Evolutionary conservation across 768 basidiomycete genomes (phyloP).

Genomic region (Tylopilus sp.): DNA sequence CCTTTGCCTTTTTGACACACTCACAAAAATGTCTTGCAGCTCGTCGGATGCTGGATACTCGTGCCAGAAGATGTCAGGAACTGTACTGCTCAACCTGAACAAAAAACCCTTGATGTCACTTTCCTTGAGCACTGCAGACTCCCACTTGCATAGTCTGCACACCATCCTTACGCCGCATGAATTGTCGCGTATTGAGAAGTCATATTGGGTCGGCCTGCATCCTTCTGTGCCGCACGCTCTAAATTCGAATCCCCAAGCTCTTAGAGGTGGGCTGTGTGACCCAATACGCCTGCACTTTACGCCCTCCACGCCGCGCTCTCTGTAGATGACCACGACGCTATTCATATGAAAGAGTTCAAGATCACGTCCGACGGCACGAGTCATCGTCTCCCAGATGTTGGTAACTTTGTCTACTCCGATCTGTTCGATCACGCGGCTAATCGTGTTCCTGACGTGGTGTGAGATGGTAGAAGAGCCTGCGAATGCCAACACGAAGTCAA

Average conservation of each 20-base stretch:
- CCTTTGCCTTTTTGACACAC: no score
- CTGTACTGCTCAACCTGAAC: not conserved
- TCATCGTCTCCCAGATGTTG: no score
- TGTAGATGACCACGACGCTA: no score
- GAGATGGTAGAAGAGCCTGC: no score
- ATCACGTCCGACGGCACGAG: no score
- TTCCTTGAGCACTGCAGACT: rapidly evolving
- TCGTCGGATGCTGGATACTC: not conserved
- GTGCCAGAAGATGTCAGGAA: not conserved
- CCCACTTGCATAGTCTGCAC: not conserved
- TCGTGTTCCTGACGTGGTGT: no score
- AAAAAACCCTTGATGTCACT: not conserved
- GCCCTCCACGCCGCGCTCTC: no score
- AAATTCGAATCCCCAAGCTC: not conserved
- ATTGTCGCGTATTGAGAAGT: not conserved
- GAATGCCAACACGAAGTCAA: no score
- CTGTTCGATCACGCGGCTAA: no score
- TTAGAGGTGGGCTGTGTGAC: not conserved
- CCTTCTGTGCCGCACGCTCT: not conserved
- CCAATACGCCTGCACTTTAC: no score
- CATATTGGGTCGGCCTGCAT: not conserved
- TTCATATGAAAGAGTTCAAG: no score
- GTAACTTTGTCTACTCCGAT: no score
- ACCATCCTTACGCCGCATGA: not conserved
- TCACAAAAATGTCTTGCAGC: not conserved